Percentiles rank a stretch among this genome's conserved stretches.
Conservation (phyloP, 345 rosid species). For the Mangifera indica region DNA sequence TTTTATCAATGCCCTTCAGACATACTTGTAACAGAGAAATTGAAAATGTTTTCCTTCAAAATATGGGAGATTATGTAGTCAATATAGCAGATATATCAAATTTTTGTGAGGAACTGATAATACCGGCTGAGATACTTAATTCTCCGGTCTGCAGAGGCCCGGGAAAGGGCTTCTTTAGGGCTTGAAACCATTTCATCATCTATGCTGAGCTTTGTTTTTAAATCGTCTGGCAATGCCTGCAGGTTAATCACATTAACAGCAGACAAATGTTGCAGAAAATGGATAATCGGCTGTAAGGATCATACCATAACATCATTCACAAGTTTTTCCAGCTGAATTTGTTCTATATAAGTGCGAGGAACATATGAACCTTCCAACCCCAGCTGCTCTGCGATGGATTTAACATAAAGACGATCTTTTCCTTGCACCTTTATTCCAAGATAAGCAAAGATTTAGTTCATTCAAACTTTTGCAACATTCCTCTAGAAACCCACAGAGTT, state of each 20-base stretch:
- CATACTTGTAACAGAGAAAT: not conserved
- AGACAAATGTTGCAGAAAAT: constrained; percentile 11
- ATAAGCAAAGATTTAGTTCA: constrained; percentile 20
- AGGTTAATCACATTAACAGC: constrained; percentile 33
- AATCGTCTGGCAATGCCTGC: constrained; percentile 95
- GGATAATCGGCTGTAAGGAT: constrained; percentile 15
- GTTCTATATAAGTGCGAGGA: constrained; percentile 94
- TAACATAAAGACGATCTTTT: constrained; percentile 70
- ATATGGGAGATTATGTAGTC: not conserved
- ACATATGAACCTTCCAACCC: constrained; percentile 87
- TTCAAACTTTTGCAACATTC: constrained; percentile 9
- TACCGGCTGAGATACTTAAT: constrained; percentile 92
- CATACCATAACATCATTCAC: constrained; percentile 96
- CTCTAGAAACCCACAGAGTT: not conserved
- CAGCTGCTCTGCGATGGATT: constrained; percentile 69
- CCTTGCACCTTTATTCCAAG: constrained; percentile 81
- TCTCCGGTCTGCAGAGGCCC: constrained; percentile 94
- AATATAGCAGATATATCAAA: constrained; percentile 8
- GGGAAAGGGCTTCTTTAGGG: constrained; percentile 97
- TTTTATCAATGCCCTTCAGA: not conserved
- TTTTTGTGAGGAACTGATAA: constrained; percentile 11
- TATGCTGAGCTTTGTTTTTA: constrained; percentile 87
- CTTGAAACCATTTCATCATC: constrained; percentile 86
- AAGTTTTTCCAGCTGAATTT: constrained; percentile 97
- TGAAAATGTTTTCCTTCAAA: not conserved